Evolutionary conservation across 306 rosid species (phyloP).

Genomic region (Notholithocarpus densiflorus): DNA sequence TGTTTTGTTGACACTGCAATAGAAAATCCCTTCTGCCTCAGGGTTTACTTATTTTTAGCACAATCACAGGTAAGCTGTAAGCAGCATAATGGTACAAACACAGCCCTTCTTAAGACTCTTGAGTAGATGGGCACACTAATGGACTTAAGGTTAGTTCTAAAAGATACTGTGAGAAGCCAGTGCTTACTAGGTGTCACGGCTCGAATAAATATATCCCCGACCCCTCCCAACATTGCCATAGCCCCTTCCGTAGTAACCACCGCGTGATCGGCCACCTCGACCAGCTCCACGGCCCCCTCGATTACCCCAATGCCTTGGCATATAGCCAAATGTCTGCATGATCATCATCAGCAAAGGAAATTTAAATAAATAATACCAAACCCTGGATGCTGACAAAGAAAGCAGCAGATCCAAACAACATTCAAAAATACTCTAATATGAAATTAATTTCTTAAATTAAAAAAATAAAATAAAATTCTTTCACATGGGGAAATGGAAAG

Average conservation of each 20-base stretch:
- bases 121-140: not conserved
- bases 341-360: not conserved
- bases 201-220: constrained; percentile 38
- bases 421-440: no score
- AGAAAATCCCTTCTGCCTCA: not conserved
- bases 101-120: not conserved
- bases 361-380: not conserved
- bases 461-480: not conserved
- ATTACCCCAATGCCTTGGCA: constrained; percentile 42
- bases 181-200: constrained; percentile 26
- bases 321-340: constrained; percentile 53
- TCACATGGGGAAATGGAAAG: not conserved
- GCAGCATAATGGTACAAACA: not conserved
- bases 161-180: not conserved
- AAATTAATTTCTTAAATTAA: not conserved
- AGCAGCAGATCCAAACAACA: not conserved
- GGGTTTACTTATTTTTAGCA: not conserved
- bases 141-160: not conserved
- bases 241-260: constrained; percentile 53
- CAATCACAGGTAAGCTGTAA: not conserved
- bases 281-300: constrained; percentile 45
- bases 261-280: constrained; percentile 43
- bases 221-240: constrained; percentile 46
- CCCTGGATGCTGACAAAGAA: not conserved
- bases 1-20: not conserved